Conservation (phyloP, 2,329 filamentous ascomycete genomes). For the Xylariales sp. region DNA sequence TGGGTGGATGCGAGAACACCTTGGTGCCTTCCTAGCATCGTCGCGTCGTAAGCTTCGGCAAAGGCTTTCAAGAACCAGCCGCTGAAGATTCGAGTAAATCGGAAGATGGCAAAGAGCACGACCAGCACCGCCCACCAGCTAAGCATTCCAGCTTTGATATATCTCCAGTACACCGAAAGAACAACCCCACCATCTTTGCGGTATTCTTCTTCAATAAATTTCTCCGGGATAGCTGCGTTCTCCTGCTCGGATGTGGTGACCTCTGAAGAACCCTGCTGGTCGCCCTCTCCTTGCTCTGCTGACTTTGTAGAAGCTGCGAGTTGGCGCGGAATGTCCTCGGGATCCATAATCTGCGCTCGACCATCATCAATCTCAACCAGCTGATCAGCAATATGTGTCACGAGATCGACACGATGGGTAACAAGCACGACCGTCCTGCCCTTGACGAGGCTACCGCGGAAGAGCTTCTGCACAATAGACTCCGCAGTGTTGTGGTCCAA, state of each 20-base stretch:
- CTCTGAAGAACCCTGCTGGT: conserved; percentile 26
- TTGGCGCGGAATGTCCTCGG: conserved; percentile 37
- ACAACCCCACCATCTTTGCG: conserved; percentile 73
- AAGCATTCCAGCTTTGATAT: conserved; percentile 75
- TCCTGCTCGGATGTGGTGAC: conserved; percentile 32
- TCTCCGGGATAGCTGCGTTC: conserved; percentile 56
- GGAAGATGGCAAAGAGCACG: conserved; percentile 57
- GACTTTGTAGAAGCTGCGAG: conserved; percentile 19
- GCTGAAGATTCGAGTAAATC: conserved; percentile 60
- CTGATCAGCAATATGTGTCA: conserved; percentile 67
- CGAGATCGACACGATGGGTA: conserved; percentile 75
- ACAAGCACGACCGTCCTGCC: conserved; percentile 72
- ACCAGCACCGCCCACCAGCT: conserved; percentile 68
- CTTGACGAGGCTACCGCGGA: conserved; percentile 56
- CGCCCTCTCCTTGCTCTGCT: conserved; percentile 20
- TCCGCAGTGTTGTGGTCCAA: conserved; percentile 59
- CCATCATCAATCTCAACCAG: conserved; percentile 67
- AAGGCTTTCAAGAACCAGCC: conserved; percentile 83
- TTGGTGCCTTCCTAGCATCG: background rate
- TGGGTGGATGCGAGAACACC: background rate
- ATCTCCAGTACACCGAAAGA: conserved; percentile 74
- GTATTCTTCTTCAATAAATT: conserved; percentile 76
- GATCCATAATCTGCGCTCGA: conserved; percentile 43
- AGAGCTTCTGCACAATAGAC: conserved; percentile 56
- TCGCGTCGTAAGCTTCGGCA: conserved; percentile 67